Conservation (phyloP, 805 yeast genomes). For the Yarrowia sp. region DNA sequence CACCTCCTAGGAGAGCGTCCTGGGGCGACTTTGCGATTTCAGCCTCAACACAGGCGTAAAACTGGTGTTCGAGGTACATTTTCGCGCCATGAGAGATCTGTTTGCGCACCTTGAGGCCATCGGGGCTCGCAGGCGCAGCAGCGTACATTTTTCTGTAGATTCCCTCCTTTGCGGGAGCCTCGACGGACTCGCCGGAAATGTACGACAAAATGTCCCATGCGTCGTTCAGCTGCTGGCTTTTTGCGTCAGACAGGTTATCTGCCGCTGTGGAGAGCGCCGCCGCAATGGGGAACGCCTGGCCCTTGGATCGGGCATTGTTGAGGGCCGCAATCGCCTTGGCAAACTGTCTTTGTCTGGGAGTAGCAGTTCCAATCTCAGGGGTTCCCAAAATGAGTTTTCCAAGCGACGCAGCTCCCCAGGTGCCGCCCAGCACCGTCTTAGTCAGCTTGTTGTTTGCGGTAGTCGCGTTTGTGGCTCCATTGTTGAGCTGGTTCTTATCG, state of each 20-base stretch:
- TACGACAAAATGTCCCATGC: conserved; percentile 71
- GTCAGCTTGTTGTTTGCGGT: conserved; percentile 46
- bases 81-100: conserved; percentile 63
- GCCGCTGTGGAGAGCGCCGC: conserved; percentile 67
- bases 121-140: conserved; percentile 43
- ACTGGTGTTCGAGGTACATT: conserved; percentile 74
- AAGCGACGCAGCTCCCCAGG: conserved; percentile 50
- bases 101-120: conserved; percentile 50
- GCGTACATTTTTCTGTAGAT: conserved; percentile 47
- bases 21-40: conserved; percentile 60
- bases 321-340: conserved; percentile 74
- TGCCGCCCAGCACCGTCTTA: conserved; percentile 43
- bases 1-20: conserved; percentile 64
- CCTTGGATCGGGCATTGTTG: conserved; percentile 69
- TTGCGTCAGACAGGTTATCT: conserved; percentile 59
- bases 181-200: conserved; percentile 50
- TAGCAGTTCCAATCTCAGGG: conserved; percentile 33
- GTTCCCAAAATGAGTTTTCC: conserved; percentile 51
- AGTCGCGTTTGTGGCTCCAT: conserved; percentile 1
- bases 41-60: conserved; percentile 73
- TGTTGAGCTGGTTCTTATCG: conserved; percentile 2
- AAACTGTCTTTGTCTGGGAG: conserved; percentile 49
- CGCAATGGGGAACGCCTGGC: conserved; percentile 63
- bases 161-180: conserved; percentile 44
- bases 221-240: conserved; percentile 74